Conservation (phyloP, 2,329 filamentous ascomycete species). For the Aspergillus niger region DNA sequence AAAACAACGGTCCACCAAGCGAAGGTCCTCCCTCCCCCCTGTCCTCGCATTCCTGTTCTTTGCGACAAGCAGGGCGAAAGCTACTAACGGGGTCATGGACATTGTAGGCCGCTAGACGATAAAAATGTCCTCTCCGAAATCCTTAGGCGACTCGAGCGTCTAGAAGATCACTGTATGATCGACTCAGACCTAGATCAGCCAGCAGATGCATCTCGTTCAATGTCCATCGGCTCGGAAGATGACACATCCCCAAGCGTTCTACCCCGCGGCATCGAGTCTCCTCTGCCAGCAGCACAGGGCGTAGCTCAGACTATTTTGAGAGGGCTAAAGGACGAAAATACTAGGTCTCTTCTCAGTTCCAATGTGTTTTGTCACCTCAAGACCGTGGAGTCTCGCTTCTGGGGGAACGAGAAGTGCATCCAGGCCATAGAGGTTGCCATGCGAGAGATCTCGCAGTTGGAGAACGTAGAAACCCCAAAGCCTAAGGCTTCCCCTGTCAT, state of each 20-base stretch:
- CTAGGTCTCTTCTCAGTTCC: conserved; percentile 5
- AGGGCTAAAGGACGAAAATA: conserved; percentile 4
- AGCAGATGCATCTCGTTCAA: conserved; percentile 1
- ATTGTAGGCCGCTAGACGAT: background rate
- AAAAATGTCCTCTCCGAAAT: conserved; percentile 15
- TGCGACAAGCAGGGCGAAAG: too few species aligned
- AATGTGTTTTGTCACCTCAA: conserved; percentile 19
- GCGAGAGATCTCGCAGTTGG: conserved; percentile 11
- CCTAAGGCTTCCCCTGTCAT: conserved; percentile 1
- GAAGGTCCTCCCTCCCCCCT: conserved; percentile 4
- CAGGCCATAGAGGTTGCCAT: conserved; percentile 15
- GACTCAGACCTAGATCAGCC: background rate
- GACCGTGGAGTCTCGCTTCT: conserved; percentile 13
- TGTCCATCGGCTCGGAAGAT: background rate
- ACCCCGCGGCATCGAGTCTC: background rate
- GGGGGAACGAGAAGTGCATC: conserved; percentile 14
- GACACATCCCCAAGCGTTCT: background rate
- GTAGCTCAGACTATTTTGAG: conserved; percentile 5
- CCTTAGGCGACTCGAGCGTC: conserved; percentile 16
- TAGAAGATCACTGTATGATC: conserved; percentile 20
- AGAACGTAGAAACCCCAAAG: background rate
- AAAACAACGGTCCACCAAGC: conserved; percentile 16
- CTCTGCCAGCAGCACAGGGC: background rate
- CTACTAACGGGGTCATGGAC: background rate
- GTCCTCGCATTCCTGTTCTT: background rate